A percentile compares a stretch with the other conserved stretches of the same genome.
These are phyloP conservation scores for Candida arabinofermentans DNA, from an alignment of 805 yeast species.

Conservation along the genomic window DNA sequence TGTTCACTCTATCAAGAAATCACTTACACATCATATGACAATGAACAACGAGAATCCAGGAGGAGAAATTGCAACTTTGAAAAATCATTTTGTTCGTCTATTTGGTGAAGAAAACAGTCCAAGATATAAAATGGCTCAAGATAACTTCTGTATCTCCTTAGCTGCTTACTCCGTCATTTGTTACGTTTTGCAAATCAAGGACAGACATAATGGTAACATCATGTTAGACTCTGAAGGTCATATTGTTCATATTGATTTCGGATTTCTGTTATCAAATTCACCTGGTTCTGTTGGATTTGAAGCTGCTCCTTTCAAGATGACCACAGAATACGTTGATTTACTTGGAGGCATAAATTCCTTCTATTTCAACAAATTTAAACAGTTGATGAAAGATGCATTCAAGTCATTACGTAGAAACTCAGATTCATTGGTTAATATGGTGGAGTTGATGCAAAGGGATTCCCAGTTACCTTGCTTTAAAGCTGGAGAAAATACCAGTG, in stretches of 20 bases:
- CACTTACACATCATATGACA: constrained; percentile 72
- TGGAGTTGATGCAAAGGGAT: constrained; percentile 91
- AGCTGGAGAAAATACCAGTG: constrained; percentile 80
- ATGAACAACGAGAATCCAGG: constrained; percentile 64
- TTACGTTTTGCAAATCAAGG: constrained; percentile 87
- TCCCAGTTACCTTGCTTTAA: constrained; percentile 88
- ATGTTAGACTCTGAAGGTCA: constrained; percentile 97
- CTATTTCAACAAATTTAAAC: constrained; percentile 55
- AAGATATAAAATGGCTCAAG: constrained; percentile 70
- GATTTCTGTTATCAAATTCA: constrained; percentile 85
- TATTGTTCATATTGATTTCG: constrained; percentile 92
- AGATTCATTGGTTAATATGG: constrained; percentile 73
- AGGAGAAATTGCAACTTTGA: constrained; percentile 65
- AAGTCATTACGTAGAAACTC: constrained; percentile 66
- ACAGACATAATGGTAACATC: constrained; percentile 95
- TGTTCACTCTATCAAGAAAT: constrained; percentile 90
- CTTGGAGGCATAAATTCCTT: constrained; percentile 74
- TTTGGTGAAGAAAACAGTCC: constrained; percentile 62
- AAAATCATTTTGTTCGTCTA: constrained; percentile 72
- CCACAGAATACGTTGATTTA: constrained; percentile 83
- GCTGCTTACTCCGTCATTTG: constrained; percentile 93
- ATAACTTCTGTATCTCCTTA: constrained; percentile 77
- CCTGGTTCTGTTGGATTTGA: constrained; percentile 98
- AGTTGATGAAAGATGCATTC: constrained; percentile 69
- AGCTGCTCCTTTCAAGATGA: constrained; percentile 94